Conservation (phyloP, 495 filamentous ascomycete species). For the Aspergillus incahuasiensis region DNA sequence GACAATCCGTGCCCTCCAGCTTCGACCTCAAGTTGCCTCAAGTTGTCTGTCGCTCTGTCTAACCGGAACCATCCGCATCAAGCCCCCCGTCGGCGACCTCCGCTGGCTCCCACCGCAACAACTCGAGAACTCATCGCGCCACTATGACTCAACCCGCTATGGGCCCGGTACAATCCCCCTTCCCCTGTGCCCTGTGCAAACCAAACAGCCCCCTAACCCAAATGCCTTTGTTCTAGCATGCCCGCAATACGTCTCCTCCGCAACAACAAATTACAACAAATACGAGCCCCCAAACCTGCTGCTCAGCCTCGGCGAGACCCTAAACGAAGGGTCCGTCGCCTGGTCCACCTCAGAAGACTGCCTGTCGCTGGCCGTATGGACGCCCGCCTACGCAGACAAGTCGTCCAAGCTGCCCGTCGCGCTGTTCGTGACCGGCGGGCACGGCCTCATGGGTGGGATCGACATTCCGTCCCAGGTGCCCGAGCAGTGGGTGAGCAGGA, state of each 20-base stretch:
- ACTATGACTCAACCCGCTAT: not conserved
- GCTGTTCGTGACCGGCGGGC: constrained; percentile 18
- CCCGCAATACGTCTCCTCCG: not conserved
- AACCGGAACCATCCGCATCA: not conserved
- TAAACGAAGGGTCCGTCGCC: constrained; percentile 11
- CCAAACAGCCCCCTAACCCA: no score
- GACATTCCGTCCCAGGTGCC: constrained; percentile 42
- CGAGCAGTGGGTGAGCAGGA: constrained; percentile 39
- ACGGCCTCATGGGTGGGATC: constrained; percentile 27
- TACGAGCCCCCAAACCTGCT: constrained; percentile 13
- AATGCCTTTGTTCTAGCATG: no score
- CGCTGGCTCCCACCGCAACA: not conserved
- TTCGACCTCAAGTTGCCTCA: no score
- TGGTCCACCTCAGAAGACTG: constrained; percentile 21
- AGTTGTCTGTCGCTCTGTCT: no score
- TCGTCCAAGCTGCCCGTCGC: constrained; percentile 14
- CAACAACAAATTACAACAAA: constrained; percentile 4
- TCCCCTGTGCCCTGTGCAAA: no score
- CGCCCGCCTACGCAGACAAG: constrained; percentile 10
- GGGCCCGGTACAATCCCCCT: not conserved
- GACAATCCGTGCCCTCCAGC: not conserved
- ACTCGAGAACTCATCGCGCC: not conserved
- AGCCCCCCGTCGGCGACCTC: not conserved
- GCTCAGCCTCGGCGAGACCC: constrained; percentile 9
- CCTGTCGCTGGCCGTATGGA: constrained; percentile 19